Conservation (phyloP, 495 filamentous ascomycete species). For the Bombardia bombarda region DNA sequence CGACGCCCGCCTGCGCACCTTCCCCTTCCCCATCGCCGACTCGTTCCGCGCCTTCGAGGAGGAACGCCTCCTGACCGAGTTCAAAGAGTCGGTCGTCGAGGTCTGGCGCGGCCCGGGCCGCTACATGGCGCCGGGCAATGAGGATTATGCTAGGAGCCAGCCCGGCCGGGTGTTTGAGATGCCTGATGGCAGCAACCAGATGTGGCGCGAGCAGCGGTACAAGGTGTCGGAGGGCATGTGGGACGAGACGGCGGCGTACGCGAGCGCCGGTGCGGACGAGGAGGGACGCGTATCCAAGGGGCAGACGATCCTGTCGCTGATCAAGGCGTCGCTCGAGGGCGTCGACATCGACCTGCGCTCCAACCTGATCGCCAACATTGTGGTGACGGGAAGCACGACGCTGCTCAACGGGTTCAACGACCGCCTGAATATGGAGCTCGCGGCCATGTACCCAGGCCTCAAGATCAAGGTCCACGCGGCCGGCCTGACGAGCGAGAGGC, state of each 20-base stretch:
- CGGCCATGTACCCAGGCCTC: constrained; percentile 66
- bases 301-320: constrained; percentile 71
- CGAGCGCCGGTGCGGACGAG: constrained; percentile 13
- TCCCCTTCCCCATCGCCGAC: constrained; percentile 53
- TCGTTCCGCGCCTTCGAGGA: constrained; percentile 79
- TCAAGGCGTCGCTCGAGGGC: constrained; percentile 64
- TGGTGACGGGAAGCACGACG: constrained; percentile 81
- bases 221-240: constrained; percentile 80
- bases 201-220: constrained; percentile 83
- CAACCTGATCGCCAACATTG: constrained; percentile 75
- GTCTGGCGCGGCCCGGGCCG: constrained; percentile 80
- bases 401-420: constrained; percentile 86
- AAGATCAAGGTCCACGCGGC: constrained; percentile 78
- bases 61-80: constrained; percentile 86
- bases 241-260: constrained; percentile 63
- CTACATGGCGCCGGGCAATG: constrained; percentile 50
- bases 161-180: constrained; percentile 88
- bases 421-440: constrained; percentile 75
- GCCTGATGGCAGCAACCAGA: constrained; percentile 85
- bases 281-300: constrained; percentile 43
- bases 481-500: constrained; percentile 75
- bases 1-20: constrained; percentile 46
- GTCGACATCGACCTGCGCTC: constrained; percentile 88
- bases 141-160: constrained; percentile 56
- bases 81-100: constrained; percentile 95